These are phyloP conservation scores for Reutealis trisperma DNA, from an alignment of 345 rosid genomes.

Conservation along the genomic window DNA sequence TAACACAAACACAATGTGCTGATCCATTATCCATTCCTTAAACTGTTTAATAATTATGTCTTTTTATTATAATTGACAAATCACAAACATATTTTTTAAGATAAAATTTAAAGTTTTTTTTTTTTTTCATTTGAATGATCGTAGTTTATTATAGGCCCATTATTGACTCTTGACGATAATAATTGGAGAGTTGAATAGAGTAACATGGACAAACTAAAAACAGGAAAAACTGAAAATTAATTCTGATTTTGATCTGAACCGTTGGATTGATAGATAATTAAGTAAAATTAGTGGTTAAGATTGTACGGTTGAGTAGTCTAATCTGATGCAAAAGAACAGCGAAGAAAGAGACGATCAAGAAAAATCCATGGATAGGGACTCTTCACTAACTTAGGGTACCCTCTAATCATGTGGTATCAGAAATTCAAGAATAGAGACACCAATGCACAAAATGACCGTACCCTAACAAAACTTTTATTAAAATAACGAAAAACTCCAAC, in stretches of 20 bases:
- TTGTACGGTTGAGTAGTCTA: conserved; percentile 18
- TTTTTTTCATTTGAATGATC: not conserved
- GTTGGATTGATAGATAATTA: not conserved
- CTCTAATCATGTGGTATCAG: conserved; percentile 1
- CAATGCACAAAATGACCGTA: no score
- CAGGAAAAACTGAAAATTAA: no score
- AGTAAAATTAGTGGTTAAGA: conserved; percentile 7
- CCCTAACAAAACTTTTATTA: no score
- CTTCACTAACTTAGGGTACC: conserved; percentile 2
- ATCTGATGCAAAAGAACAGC: conserved; percentile 11
- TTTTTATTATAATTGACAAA: not conserved
- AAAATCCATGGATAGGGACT: conserved; percentile 26
- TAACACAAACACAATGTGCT: not conserved
- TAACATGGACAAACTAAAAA: not conserved
- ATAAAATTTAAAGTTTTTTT: no score
- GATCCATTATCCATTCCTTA: not conserved
- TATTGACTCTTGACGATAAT: not conserved
- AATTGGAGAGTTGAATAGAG: not conserved
- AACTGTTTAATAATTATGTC: not conserved
- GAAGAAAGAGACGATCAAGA: conserved; percentile 10
- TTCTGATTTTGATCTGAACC: not conserved
- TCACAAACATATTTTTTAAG: not conserved
- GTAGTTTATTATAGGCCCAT: not conserved
- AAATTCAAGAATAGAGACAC: not conserved
- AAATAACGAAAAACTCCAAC: no score